Conservation (phyloP, 176 grass and related monocot genomes). For the Zoysia pacifica region DNA sequence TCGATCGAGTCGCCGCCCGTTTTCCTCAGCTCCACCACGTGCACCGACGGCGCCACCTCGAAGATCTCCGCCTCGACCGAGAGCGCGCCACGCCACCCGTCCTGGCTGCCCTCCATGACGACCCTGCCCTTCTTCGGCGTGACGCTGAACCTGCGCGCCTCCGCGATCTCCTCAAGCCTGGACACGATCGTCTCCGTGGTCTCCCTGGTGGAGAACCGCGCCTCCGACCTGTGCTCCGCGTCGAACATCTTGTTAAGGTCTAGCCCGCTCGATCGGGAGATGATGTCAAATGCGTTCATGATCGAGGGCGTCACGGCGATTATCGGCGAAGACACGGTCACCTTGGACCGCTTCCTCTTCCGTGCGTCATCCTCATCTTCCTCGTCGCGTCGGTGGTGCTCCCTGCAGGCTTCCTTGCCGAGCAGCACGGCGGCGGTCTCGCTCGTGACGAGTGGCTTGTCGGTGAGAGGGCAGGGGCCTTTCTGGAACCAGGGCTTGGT, state of each 20-base stretch:
- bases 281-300: slow-evolving; percentile 94
- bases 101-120: slow-evolving; percentile 69
- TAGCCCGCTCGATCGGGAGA: slow-evolving; percentile 68
- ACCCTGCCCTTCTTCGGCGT: slow-evolving; percentile 63
- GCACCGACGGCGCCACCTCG: slow-evolving; percentile 72
- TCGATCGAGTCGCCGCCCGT: slow-evolving; percentile 68
- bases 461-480: slow-evolving; percentile 43
- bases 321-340: slow-evolving; percentile 24
- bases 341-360: slow-evolving; percentile 43
- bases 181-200: slow-evolving; percentile 57
- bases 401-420: slow-evolving; percentile 16
- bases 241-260: slow-evolving; percentile 80
- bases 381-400: slow-evolving; percentile 4
- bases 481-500: slow-evolving; percentile 72
- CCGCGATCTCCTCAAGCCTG: slow-evolving; percentile 80
- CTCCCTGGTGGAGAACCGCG: slow-evolving; percentile 64
- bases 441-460: not conserved
- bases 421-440: slow-evolving; percentile 22
- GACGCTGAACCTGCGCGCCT: slow-evolving; percentile 49
- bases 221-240: slow-evolving; percentile 49
- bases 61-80: slow-evolving; percentile 79
- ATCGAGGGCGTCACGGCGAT: slow-evolving; percentile 54
- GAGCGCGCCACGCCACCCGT: slow-evolving; percentile 65
- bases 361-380: not conserved
- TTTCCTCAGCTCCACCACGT: slow-evolving; percentile 90